Conservation (phyloP, 768 basidiomycete species). For the Aureoboletus auriporus region DNA sequence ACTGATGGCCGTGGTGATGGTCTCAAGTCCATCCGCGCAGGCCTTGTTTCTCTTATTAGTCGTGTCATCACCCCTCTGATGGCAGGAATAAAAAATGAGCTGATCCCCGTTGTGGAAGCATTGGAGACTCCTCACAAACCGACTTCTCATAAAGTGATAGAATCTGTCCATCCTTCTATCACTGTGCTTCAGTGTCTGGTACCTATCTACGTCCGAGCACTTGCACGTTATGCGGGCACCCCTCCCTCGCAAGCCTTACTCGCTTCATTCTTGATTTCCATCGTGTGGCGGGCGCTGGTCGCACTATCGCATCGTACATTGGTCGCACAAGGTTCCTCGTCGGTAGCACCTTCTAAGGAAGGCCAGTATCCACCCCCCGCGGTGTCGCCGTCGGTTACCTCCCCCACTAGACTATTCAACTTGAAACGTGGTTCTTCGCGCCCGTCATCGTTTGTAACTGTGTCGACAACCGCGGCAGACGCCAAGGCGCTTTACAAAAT, state of each 20-base stretch:
- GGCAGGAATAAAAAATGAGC: slow-evolving; percentile 53
- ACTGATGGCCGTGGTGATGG: slow-evolving; percentile 63
- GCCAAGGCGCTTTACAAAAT: slow-evolving; percentile 60
- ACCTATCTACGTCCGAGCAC: slow-evolving; percentile 57
- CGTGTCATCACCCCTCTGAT: slow-evolving; percentile 66
- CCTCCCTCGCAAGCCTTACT: slow-evolving; percentile 55
- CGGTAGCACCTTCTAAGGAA: slow-evolving; percentile 32
- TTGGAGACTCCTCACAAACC: slow-evolving; percentile 46
- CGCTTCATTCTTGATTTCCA: slow-evolving; percentile 67
- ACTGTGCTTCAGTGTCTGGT: slow-evolving; percentile 52
- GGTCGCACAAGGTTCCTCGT: slow-evolving; percentile 38
- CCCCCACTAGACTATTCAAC: slow-evolving; percentile 55
- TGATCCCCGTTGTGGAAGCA: slow-evolving; percentile 58
- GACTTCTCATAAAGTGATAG: slow-evolving; percentile 15
- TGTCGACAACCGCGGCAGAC: slow-evolving; percentile 50
- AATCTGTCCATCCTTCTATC: slow-evolving; percentile 53
- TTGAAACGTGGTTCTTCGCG: slow-evolving; percentile 66
- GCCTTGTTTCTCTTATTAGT: slow-evolving; percentile 62
- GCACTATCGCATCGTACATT: slow-evolving; percentile 62
- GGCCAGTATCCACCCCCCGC: slow-evolving; percentile 38
- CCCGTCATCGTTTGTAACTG: slow-evolving; percentile 53
- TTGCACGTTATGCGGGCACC: slow-evolving; percentile 53
- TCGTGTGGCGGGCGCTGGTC: slow-evolving; percentile 72
- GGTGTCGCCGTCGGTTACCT: slow-evolving; percentile 51
- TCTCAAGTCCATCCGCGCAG: slow-evolving; percentile 64